Evolutionary conservation across 2,329 filamentous ascomycete species (phyloP), one percentile per base, ranked within the genome.

Genomic region (Didymellaceae sp.): DNA sequence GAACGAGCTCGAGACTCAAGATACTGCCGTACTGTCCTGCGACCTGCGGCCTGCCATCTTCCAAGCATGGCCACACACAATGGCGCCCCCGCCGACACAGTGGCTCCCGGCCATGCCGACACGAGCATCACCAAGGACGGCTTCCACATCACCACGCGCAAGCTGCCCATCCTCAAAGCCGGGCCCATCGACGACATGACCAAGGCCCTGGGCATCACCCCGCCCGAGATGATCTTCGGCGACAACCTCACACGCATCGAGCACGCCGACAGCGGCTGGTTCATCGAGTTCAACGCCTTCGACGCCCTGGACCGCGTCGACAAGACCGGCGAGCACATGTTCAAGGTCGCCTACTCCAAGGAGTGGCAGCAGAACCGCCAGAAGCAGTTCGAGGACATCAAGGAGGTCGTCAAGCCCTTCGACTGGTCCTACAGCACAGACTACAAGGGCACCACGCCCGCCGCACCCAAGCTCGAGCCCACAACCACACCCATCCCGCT

Each of bases 141-240:
- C 65, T 95, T 93, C 79, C 82, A 78, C 64, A 86, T 97, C 73
- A 83, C 84, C 21, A 90, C 90, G 45, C 88, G 91, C 70, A 97
- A 97, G 78, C 86, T 94, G 41, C 94, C 94, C 56, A 99, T 99
- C 73, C 88, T 95, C 63, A 97, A 96, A 74, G 86, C 92, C 35
- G 89, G 83, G 5, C 89, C 91, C 41, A 97, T 99, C 68, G 91
- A 96, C 68, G 84, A 84, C 28, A 90, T 99, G 85, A 86, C 87
- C 31, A 80, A 81, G 49, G 85, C 83, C 56, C 82, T 99, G 45
- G 86, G 87, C 22, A 97, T 99, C 68, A 86, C 93, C 14, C 85
- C 93, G 31, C 94, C 94, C 7, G 94, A 99, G 78, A 99, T 99
- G 94, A 99, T 99, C 59, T 99, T 99, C 70, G 94, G 94, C 55